Evolutionary conservation across 768 basidiomycete species (phyloP), one percentile per base, ranked within the genome.

Genomic region (Calvatia gigantea): DNA sequence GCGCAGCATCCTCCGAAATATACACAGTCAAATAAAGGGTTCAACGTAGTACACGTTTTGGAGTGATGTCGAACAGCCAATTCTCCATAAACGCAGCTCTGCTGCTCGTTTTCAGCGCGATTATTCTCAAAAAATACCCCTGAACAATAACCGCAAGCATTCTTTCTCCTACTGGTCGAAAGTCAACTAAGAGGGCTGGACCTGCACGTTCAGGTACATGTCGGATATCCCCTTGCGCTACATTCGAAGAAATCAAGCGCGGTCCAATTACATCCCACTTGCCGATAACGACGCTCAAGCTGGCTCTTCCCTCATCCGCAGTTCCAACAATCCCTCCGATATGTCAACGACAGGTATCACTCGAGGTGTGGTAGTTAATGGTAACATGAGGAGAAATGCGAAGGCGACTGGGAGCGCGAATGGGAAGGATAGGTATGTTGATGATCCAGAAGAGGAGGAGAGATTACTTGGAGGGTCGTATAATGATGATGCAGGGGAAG

Each of bases 181-280:
- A 38, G n/a, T 31, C 11, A 31, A 15, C 21, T 59, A 15, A 25
- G 42, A 37, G 39, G 15, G 38, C 21, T 33, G 41, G 29, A 41
- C 43, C 8, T 42, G 23, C 23, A 17, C 37, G 29, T 33, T 15
- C 35, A 35, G 42, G 46, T 73, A 69, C 61, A 86, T 85, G 84
- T 80, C 85, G 69, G 86, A 87, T 73, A 89, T 88, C 69, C 86
- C 86, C n/a, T 72, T 89, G 52, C 81, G 75, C 62, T 75, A 76
- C 62, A 73, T 87, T 65, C 72, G 80, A 78, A 74, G 76, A 70
- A 75, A 75, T 60, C 77, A 74, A 63, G 61, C 73, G 58, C 75
- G 73, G 68, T 68, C 74, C 58, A 77, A 75, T 51, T 80, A 82
- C 72, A 62, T 71, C 59, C 77, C 71, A 62, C 72, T 82, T 28